Evolutionary conservation across 2,329 filamentous ascomycete genomes (phyloP), one percentile per base, ranked within the genome.

Genomic region (Aspergillus ruber): DNA sequence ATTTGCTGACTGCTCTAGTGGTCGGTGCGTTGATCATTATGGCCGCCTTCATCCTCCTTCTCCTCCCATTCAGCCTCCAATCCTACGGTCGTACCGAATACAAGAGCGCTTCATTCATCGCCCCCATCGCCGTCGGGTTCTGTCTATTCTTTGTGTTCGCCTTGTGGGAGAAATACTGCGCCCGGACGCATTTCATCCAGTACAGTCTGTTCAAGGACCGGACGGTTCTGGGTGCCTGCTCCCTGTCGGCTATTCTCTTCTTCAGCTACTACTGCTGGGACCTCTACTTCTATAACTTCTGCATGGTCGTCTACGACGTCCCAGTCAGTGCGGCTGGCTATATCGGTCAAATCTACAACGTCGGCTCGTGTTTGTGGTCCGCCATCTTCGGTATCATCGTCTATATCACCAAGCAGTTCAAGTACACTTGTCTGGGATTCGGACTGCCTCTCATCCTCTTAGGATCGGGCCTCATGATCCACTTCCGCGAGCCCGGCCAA

Each of bases 61-160:
- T 88, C 3, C 73, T 88, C n/a, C 81, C 84, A 0, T 84, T 88
- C 67, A 81, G 72, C 43, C 71, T 88, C 18, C 63, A 70, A 44
- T 56, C 59, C 13, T 62, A 60, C 21, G 65, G 71, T n/a, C 57
- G 61, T 6, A 56, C 68, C 7, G 56, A 64, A 17, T 79, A 75
- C 67, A 51, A 63, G 3, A 71, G 70, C 13, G 67, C 74, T 7
- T 58, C 71, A 9, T 74, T 81, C 50, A 74, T 81, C 48, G 67
- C 63, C 27, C 73, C 81, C 62, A 52, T 74, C 6, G 70, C 83
- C 1, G 54, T 84, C 23, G 83, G 84, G 0, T 62, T 76, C 18
- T 48, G 75, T 0, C 70, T 79, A 4, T 66, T 86, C 6, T 60
- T 78, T 1, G 59, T 65, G 9, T 85, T 85, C 47, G 74, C 64